Base-by-base conservation (phyloP, 139 green algal genomes). In the Yamagishiella unicocca region DNA sequence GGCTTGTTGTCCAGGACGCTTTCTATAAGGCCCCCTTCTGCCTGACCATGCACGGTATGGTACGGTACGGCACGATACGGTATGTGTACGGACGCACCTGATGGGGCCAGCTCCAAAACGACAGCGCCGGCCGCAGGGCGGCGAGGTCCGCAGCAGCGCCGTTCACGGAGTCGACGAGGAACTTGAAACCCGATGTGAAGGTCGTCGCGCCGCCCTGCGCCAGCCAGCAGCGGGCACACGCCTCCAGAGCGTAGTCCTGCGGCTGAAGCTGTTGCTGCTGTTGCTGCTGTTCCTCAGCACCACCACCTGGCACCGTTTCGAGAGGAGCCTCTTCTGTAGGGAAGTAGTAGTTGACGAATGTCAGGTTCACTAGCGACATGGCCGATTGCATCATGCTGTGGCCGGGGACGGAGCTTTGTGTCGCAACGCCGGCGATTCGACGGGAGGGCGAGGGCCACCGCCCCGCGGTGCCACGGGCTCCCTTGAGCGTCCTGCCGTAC, bases 191-290 rank as follows among this genome's bases (percentile, higher is more conserved):
- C 0, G 38, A 22, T 21, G 88, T 88, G 40, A 87, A 84, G 14
- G 89, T 89, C 29, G 80, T 88, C 4, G 84, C 83, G 31, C 89
- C 91, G 3, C 91, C 91, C 85, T 94, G 89, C 38, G 40, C 25
- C 1, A 24, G 37, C 38, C 27, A 2, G 78, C 78, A 85, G 4
- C 61, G 7, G 8, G 58, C 78, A 29, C 78, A 85, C 10, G 78
- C 21, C 87, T 95, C 92, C 4, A 95, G 77, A 4, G 84, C 87
- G 21, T 76, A 55, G 76, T 82, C 8, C 53, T 54, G 50, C 0
- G 50, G 75, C 1, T 25, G 6, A 27, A 2, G 33, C 35, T 19
- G 54, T 27, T 37, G 5, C 54, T 37, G 54, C 33, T 6, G 76
- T 79, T 33, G 25, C 46, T 53, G 71, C 2, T 50, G 43, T 9